Base-by-base conservation (phyloP, 108 stramenopile genomes). In the Cyclostephanos invisitatus region DNA sequence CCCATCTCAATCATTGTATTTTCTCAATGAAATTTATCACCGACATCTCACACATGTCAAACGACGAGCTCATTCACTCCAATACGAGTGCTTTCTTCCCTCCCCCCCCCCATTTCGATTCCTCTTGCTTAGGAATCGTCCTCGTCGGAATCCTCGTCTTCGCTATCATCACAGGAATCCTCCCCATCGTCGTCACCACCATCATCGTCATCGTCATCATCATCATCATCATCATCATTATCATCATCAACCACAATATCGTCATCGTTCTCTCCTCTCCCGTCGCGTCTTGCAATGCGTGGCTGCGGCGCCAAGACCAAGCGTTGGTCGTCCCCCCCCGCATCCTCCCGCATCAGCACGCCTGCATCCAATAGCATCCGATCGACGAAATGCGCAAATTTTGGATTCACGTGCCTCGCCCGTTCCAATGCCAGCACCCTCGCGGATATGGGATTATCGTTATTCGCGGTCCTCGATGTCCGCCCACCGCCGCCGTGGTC, bases 381-480 rank as follows among this genome's bases (percentile, higher is more conserved):
- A 78, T 93, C 90, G 1, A 86, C 44, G 81, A 93, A 93, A 2
- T 58, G 38, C 25, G 75, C 67, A 71, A 93, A 89, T 35, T 83
- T 81, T 10, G 88, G 89, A 71, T 88, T 59, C 2, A 74, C 46
- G 40, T 70, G 49, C 65, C 67, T 86, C 22, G 60, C 54, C 14
- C 64, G 38, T 36, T 54, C 74, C 40, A 82, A 57, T 28, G 82
- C 67, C 71, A 80, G 60, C 25, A 48, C 75, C 65, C 85, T 67
- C 62, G 82, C 67, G 20, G 73, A 78, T 7, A 73, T n/a, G n/a
- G n/a, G n/a, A n/a, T n/a, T n/a, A n/a, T n/a, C n/a, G n/a, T n/a
- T n/a, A n/a, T n/a, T n/a, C n/a, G n/a, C n/a, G n/a, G n/a, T n/a
- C 58, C 8, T 48, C 9, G 27, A 25, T 46, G 2, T 15, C 44